These are phyloP conservation scores for Alternaria sp. DNA, from an alignment of 2,329 filamentous ascomycete species.

Conservation along the genomic window DNA sequence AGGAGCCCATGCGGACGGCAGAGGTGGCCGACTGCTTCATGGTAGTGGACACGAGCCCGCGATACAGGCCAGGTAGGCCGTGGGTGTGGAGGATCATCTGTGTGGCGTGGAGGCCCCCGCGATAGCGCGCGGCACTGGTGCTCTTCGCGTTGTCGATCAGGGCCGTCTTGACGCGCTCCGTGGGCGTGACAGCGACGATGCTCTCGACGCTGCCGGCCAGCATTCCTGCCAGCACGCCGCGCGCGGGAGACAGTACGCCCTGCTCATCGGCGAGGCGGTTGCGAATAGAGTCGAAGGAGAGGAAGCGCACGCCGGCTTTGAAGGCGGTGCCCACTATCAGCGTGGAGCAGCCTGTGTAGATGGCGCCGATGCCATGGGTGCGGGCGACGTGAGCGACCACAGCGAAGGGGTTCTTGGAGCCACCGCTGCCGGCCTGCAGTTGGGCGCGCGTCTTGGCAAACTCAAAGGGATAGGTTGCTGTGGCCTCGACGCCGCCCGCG, in stretches of 20 bases:
- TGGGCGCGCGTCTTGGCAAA: constrained; percentile 45
- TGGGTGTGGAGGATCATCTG: constrained; percentile 47
- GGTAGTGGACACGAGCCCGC: constrained; percentile 55
- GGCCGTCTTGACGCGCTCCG: constrained; percentile 40
- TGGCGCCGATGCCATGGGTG: constrained; percentile 31
- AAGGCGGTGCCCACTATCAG: constrained; percentile 38
- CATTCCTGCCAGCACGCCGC: constrained; percentile 37
- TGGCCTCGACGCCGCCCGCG: constrained; percentile 62
- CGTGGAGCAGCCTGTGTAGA: constrained; percentile 42
- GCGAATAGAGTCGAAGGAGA: constrained; percentile 40
- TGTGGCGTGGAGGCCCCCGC: constrained; percentile 25
- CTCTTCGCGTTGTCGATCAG: constrained; percentile 42
- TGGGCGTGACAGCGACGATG: constrained; percentile 40
- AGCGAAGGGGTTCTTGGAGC: constrained; percentile 28
- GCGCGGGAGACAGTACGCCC: constrained; percentile 31
- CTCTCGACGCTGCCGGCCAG: constrained; percentile 37
- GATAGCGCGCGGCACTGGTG: constrained; percentile 24
- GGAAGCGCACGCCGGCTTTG: constrained; percentile 42
- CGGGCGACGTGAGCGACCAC: constrained; percentile 26
- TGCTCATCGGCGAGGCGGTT: constrained; percentile 31
- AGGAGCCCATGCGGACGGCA: constrained; percentile 57
- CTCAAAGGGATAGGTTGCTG: constrained; percentile 53
- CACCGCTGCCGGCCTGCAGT: constrained; percentile 18
- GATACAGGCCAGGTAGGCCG: constrained; percentile 53
- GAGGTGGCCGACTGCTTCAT: constrained; percentile 59